Percentiles rank a stretch among this genome's conserved stretches.
Conservation (phyloP, 306 rosid species). For the Dalbergia cultrata region DNA sequence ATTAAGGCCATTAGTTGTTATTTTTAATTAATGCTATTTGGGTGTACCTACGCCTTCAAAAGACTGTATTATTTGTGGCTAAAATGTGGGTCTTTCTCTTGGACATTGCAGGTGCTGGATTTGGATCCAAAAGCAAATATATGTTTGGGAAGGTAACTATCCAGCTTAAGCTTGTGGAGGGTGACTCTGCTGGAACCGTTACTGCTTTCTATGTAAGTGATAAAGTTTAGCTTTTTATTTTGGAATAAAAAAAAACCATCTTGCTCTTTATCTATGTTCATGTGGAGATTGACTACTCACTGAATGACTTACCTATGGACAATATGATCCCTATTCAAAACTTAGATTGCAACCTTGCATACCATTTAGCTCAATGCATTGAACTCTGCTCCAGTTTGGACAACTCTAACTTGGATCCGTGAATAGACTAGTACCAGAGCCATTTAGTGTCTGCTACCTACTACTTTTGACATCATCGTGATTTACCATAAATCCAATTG, state of each 20-base stretch:
- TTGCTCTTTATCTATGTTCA: neutral
- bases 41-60: neutral
- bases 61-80: neutral
- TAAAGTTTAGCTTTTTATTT: neutral
- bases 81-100: neutral
- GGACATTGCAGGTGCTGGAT: conserved; percentile 86
- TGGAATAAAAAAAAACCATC: no score
- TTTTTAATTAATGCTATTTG: neutral
- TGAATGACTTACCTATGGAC: neutral
- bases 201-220: conserved; percentile 89
- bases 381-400: conserved; percentile 35
- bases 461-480: conserved; percentile 29
- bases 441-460: conserved; percentile 36
- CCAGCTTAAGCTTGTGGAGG: conserved; percentile 87
- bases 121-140: conserved; percentile 78
- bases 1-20: neutral
- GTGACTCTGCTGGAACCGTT: conserved; percentile 97
- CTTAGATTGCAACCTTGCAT: neutral
- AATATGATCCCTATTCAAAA: conserved; percentile 1
- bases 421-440: conserved; percentile 38
- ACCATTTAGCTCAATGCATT: conserved; percentile 17
- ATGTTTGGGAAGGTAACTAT: conserved; percentile 88
- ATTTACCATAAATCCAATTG: conserved; percentile 23
- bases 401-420: conserved; percentile 32
- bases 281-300: neutral